These are phyloP conservation scores for Starmerella floricola DNA, from an alignment of 805 yeast genomes.

Conservation along the genomic window DNA sequence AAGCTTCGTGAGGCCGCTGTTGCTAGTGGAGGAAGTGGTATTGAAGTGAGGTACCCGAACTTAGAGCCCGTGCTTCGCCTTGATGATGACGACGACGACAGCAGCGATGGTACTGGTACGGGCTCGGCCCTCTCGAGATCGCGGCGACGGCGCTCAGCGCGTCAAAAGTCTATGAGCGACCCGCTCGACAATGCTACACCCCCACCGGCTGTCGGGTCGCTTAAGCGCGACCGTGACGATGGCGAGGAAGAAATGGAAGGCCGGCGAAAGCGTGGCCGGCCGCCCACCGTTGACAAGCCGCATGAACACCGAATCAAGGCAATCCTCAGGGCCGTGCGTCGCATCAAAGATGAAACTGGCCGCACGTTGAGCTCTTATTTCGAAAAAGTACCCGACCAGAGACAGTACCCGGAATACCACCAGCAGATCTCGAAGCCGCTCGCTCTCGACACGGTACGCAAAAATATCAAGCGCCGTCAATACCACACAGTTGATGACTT, in stretches of 20 bases:
- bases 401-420: constrained; percentile 41
- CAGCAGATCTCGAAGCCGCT: constrained; percentile 34
- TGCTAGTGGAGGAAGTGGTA: constrained; percentile 25
- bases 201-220: constrained; percentile 6
- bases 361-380: constrained; percentile 46
- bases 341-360: constrained; percentile 45
- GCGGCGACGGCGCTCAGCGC: constrained; percentile 23
- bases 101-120: constrained; percentile 24
- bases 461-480: constrained; percentile 73
- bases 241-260: constrained; percentile 29
- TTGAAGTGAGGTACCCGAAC: constrained; percentile 42
- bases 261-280: constrained; percentile 69
- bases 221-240: constrained; percentile 21
- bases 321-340: constrained; percentile 67
- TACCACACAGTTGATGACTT: constrained; percentile 66
- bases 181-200: constrained; percentile 9
- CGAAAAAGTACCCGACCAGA: constrained; percentile 70
- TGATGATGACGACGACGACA: constrained; percentile 29
- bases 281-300: constrained; percentile 82
- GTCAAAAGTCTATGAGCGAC: constrained; percentile 11
- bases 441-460: constrained; percentile 42
- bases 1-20: constrained; percentile 34
- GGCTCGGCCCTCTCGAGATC: constrained; percentile 20
- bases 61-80: constrained; percentile 51
- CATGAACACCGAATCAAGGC: constrained; percentile 86